These are phyloP conservation scores for Cryptococcus hybrid DNA, from an alignment of 1,284 basidiomycete genomes.

Conservation along the genomic window DNA sequence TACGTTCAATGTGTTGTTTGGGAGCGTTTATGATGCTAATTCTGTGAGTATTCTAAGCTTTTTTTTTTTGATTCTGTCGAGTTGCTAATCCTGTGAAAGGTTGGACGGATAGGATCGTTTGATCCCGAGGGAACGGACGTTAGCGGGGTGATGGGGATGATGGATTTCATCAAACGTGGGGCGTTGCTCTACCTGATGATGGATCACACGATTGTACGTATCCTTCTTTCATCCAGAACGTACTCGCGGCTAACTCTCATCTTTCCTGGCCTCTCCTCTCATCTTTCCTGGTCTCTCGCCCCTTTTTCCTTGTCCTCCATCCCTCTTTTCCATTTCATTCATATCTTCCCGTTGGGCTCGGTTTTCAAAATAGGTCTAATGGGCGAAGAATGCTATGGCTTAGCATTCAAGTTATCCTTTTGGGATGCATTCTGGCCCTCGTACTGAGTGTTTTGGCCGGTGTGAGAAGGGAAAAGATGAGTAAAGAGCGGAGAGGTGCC, in stretches of 20 bases:
- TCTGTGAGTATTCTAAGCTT: constrained; percentile 39
- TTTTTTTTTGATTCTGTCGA: too few relatives aligned
- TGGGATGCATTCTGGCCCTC: constrained; percentile 38
- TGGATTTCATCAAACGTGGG: constrained; percentile 7
- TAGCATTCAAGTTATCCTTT: constrained; percentile 44
- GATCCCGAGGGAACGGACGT: constrained; percentile 2
- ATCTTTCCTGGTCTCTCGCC: background rate
- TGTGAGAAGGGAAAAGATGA: constrained; percentile 33
- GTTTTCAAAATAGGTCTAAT: constrained; percentile 28
- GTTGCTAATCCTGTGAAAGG: background rate
- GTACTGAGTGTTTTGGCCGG: constrained; percentile 36
- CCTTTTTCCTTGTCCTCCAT: background rate
- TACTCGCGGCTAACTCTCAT: too few relatives aligned
- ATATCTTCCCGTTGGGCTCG: background rate
- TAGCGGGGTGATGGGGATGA: constrained; percentile 2
- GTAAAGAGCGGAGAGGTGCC: constrained; percentile 10
- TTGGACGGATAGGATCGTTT: background rate
- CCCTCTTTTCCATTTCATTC: background rate
- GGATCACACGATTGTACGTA: constrained; percentile 20
- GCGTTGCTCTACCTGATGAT: constrained; percentile 12
- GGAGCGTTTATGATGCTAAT: constrained; percentile 72
- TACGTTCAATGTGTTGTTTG: constrained; percentile 79
- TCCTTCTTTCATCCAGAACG: too few relatives aligned
- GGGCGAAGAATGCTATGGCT: constrained; percentile 42
- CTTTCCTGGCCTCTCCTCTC: background rate